These are phyloP conservation scores for Solanum dulcamara DNA, from an alignment of 257 asterid species.

Conservation along the genomic window DNA sequence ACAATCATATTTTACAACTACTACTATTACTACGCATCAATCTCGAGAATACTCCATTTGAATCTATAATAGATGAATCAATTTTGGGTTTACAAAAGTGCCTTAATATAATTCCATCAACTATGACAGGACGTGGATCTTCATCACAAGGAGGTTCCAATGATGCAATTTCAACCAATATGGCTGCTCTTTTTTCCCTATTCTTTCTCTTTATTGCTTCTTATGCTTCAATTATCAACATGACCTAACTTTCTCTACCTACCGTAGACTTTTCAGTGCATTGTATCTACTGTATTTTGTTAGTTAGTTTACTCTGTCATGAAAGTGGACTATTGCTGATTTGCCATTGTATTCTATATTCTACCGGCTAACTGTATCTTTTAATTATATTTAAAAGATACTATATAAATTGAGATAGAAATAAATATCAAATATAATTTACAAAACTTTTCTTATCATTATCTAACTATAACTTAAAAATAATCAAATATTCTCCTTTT, in stretches of 20 bases:
- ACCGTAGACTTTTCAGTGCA: background rate
- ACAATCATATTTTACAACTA: too few species aligned
- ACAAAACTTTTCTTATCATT: too few species aligned
- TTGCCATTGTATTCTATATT: too few species aligned
- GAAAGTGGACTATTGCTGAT: background rate
- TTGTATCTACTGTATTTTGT: background rate
- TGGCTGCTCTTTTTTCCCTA: constrained; percentile 14
- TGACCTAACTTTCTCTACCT: background rate
- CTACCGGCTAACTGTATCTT: too few species aligned
- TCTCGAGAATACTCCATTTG: background rate
- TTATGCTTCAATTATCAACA: constrained; percentile 6
- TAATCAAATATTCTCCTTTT: too few species aligned
- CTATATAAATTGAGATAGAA: too few species aligned
- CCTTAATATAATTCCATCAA: background rate
- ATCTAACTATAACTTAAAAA: too few species aligned
- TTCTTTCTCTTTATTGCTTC: constrained; percentile 15
- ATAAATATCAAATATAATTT: too few species aligned
- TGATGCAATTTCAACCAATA: constrained; percentile 19
- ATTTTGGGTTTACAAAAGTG: background rate
- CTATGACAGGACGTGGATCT: constrained; percentile 18
- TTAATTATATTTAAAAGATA: too few species aligned
- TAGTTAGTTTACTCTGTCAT: background rate
- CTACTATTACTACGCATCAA: too few species aligned
- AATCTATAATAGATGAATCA: background rate
- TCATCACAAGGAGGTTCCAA: constrained; percentile 17